Evolutionary conservation across 2,329 filamentous ascomycete genomes (phyloP).

Genomic region (Aaosphaeria pasadenensis): DNA sequence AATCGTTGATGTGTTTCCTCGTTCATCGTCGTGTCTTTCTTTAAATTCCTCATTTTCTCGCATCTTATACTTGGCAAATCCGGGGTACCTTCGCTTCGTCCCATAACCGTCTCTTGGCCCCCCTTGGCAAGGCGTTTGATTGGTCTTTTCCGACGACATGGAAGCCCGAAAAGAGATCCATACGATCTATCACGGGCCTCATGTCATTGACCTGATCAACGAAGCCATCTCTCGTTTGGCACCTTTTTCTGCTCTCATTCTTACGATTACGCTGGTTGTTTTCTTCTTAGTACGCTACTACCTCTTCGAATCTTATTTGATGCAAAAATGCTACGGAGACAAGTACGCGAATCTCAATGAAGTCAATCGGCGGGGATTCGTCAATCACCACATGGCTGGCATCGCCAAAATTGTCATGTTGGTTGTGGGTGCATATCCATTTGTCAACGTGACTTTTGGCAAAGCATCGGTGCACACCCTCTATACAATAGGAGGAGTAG

Average conservation of each 20-base stretch:
- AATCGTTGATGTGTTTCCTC: too few relatives aligned
- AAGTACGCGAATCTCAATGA: conserved; percentile 38
- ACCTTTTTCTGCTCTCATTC: conserved; percentile 13
- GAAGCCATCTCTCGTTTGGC: conserved; percentile 10
- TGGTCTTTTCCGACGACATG: background rate
- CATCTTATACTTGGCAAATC: too few relatives aligned
- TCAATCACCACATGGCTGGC: conserved; percentile 48
- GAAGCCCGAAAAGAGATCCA: background rate
- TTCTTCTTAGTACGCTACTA: conserved; percentile 24
- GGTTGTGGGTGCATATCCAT: conserved; percentile 41
- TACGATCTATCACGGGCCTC: background rate
- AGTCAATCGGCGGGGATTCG: conserved; percentile 38
- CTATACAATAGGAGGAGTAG: conserved; percentile 7
- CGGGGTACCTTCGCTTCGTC: too few relatives aligned
- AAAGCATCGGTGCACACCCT: conserved; percentile 27
- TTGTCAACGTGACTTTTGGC: conserved; percentile 38
- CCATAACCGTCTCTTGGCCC: too few relatives aligned
- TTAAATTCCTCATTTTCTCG: too few relatives aligned
- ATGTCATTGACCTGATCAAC: background rate
- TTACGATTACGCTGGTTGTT: conserved; percentile 4
- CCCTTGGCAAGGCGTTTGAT: too few relatives aligned
- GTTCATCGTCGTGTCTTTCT: too few relatives aligned
- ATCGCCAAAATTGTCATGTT: conserved; percentile 41
- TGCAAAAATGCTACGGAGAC: conserved; percentile 32
- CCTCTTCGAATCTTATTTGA: conserved; percentile 40